Conservation (phyloP, 352 stramenopile genomes). For the Globisporangium cystogenes region DNA sequence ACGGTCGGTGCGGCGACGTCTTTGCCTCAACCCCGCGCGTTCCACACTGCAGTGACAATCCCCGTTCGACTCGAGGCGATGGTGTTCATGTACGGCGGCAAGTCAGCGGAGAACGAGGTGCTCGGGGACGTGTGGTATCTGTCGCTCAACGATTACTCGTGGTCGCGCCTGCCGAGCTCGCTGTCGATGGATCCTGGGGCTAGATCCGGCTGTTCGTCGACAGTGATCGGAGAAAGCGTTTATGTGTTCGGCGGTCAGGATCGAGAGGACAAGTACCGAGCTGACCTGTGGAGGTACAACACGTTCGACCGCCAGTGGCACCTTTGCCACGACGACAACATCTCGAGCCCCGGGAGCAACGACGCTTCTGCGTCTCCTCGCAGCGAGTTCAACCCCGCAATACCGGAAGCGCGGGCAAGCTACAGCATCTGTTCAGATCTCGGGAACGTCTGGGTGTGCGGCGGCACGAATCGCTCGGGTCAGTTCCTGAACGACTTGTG, state of each 20-base stretch:
- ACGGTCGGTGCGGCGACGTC: constrained; percentile 56
- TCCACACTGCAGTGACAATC: constrained; percentile 64
- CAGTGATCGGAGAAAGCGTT: constrained; percentile 77
- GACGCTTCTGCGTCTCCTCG: constrained; percentile 12
- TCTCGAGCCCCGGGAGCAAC: constrained; percentile 22
- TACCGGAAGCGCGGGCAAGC: constrained; percentile 46
- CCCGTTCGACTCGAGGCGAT: constrained; percentile 68
- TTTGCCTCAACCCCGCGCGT: constrained; percentile 55
- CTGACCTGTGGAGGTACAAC: constrained; percentile 84
- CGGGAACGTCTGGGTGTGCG: constrained; percentile 81
- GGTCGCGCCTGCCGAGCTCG: constrained; percentile 68
- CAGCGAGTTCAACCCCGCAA: constrained; percentile 34
- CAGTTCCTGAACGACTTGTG: constrained; percentile 62
- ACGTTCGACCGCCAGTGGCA: constrained; percentile 86
- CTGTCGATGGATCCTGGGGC: constrained; percentile 72
- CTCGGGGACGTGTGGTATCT: constrained; percentile 82
- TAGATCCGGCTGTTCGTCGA: constrained; percentile 52
- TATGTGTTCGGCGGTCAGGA: constrained; percentile 82
- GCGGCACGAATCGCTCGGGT: constrained; percentile 42
- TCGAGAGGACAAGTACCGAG: constrained; percentile 68
- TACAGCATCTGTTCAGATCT: constrained; percentile 77
- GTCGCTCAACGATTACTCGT: constrained; percentile 75
- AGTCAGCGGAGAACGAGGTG: constrained; percentile 61
- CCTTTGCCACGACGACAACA: constrained; percentile 80
- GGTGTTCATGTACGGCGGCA: constrained; percentile 82